Conservation (phyloP, 2,329 filamentous ascomycete genomes). For the Neonectria punicea region DNA sequence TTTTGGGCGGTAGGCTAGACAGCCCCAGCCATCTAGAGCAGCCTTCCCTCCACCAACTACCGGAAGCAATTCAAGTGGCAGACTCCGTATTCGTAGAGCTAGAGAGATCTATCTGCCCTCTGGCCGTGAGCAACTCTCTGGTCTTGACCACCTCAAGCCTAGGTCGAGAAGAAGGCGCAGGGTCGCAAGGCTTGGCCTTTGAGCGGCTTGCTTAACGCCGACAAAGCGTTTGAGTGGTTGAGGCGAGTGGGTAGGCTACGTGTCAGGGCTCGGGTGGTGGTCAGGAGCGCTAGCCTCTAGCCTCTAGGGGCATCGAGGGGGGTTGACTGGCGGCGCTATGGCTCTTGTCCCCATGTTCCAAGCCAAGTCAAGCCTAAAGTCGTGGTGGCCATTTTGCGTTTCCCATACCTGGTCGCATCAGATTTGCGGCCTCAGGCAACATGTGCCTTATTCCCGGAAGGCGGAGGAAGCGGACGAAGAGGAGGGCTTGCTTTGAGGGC, state of each 20-base stretch:
- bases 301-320: conserved; percentile 21
- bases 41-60: not conserved
- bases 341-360: conserved; percentile 17
- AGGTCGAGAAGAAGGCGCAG: conserved; percentile 8
- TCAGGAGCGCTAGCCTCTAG: conserved; percentile 19
- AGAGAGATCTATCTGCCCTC: conserved; percentile 1
- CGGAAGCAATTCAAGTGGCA: not conserved
- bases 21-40: not conserved
- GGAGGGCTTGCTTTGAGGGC: conserved; percentile 30
- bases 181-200: conserved; percentile 23
- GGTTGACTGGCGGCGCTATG: conserved; percentile 27
- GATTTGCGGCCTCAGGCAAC: conserved; percentile 37
- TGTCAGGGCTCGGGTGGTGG: conserved; percentile 30
- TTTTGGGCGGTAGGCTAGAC: conserved; percentile 8
- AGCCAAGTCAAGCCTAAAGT: conserved; percentile 22
- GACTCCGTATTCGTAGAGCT: not conserved
- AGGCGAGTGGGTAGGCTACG: conserved; percentile 30
- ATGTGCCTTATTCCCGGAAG: conserved; percentile 39
- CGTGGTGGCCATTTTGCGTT: conserved; percentile 37
- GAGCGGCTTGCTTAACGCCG: conserved; percentile 35
- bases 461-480: conserved; percentile 19
- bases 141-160: conserved; percentile 19
- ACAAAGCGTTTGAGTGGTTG: conserved; percentile 24
- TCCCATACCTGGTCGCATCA: conserved; percentile 40
- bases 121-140: not conserved